phyloP scores from a whole-genome alignment of 2,329 filamentous ascomycete species.

The Talaromyces marneffei region DNA sequence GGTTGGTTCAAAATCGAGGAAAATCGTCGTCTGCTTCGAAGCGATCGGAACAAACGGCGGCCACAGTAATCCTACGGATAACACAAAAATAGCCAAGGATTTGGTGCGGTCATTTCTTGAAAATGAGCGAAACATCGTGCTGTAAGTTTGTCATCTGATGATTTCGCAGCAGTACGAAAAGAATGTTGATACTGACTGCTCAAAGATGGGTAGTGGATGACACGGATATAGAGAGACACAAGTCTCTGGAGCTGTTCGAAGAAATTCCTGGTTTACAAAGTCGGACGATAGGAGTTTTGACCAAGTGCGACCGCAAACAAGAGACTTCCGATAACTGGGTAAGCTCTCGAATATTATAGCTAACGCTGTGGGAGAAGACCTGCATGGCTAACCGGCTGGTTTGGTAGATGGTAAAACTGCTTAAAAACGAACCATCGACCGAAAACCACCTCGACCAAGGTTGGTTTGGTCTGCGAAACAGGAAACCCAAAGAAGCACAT shows the following conservation, averaged over 20 bases:
- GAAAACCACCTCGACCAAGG: conserved; percentile 16
- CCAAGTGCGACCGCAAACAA: conserved; percentile 17
- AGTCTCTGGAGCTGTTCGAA: conserved; percentile 11
- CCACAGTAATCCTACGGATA: neutral
- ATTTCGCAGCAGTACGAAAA: neutral
- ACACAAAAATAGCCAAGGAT: conserved; percentile 5
- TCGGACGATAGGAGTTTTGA: conserved; percentile 17
- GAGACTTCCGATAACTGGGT: conserved; percentile 16
- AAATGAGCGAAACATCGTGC: conserved; percentile 8
- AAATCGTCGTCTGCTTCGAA: neutral
- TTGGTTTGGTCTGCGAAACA: conserved; percentile 18
- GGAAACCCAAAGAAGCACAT: conserved; percentile 10
- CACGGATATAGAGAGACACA: conserved; percentile 16
- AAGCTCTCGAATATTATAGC: neutral
- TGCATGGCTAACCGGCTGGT: neutral
- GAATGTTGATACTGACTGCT: neutral
- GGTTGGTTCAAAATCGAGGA: conserved; percentile 7
- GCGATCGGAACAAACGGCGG: neutral
- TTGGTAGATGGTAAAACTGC: conserved; percentile 17
- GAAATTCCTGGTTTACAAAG: conserved; percentile 12
- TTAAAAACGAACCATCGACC: conserved; percentile 16
- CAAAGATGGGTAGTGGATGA: conserved; percentile 17
- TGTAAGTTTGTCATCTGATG: neutral
- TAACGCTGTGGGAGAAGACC: neutral
- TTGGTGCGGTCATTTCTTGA: conserved; percentile 9